These are phyloP conservation scores for Trichothecium sympodiale DNA, from an alignment of 2,329 filamentous ascomycete genomes.

Conservation along the genomic window DNA sequence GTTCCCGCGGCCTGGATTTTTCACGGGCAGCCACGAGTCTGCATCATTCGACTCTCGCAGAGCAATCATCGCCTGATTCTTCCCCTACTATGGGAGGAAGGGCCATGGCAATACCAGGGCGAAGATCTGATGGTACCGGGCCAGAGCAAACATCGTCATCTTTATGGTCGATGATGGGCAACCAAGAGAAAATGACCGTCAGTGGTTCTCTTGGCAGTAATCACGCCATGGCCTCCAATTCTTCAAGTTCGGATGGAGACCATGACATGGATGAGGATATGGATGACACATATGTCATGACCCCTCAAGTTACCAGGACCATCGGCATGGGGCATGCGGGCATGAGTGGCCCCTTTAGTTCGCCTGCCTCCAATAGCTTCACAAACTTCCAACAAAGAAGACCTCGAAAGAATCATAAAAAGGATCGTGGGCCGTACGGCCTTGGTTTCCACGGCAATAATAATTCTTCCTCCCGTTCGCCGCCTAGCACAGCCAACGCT, in stretches of 20 bases:
- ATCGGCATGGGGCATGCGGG: conserved; percentile 20
- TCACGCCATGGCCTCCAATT: conserved; percentile 63
- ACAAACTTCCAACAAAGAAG: conserved; percentile 75
- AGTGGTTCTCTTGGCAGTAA: conserved; percentile 73
- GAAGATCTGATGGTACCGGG: conserved; percentile 32
- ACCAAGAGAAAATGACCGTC: conserved; percentile 57
- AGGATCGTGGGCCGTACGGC: conserved; percentile 34
- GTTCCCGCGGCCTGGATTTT: conserved; percentile 86
- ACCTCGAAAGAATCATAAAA: conserved; percentile 52
- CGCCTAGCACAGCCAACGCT: conserved; percentile 49
- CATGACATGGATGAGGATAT: conserved; percentile 62
- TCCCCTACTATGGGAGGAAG: conserved; percentile 71
- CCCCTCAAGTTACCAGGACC: conserved; percentile 63
- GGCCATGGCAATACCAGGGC: conserved; percentile 50
- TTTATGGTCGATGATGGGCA: conserved; percentile 60
- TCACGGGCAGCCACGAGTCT: conserved; percentile 86
- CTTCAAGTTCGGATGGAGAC: conserved; percentile 64
- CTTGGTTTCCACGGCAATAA: conserved; percentile 41
- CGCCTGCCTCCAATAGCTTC: conserved; percentile 63
- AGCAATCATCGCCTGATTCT: conserved; percentile 78
- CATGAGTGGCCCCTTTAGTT: conserved; percentile 42
- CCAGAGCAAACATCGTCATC: conserved; percentile 58
- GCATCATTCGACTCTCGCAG: conserved; percentile 88
- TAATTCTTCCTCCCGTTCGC: conserved; percentile 56
- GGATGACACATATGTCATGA: conserved; percentile 72